Evolutionary conservation across 164 flowering plant genomes (phyloP).

Genomic region (Aristolochia californica): DNA sequence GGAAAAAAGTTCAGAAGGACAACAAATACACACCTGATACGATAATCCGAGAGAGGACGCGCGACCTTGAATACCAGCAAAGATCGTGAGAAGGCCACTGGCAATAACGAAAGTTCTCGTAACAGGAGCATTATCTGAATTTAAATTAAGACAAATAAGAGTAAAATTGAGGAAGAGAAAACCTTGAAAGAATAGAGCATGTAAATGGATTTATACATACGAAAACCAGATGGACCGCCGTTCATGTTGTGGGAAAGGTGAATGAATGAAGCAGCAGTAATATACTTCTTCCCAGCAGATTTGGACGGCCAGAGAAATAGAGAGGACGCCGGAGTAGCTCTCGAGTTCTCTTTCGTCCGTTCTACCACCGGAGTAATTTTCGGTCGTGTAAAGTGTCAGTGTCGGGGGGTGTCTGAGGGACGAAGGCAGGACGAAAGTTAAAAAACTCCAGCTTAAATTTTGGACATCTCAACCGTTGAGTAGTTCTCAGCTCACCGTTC

Average conservation of each 20-base stretch:
- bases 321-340: background rate
- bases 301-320: background rate
- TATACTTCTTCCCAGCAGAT: background rate
- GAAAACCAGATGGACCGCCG: constrained; percentile 98
- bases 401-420: too few species aligned
- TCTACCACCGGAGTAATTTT: too few species aligned
- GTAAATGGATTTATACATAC: constrained; percentile 29
- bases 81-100: constrained; percentile 54
- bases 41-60: constrained; percentile 57
- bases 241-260: constrained; percentile 43
- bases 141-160: too few species aligned
- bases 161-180: too few species aligned
- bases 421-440: too few species aligned
- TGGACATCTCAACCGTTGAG: too few species aligned
- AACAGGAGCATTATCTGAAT: constrained; percentile 80
- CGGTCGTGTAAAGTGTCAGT: too few species aligned
- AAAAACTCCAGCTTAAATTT: too few species aligned
- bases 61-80: constrained; percentile 71
- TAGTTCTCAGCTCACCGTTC: too few species aligned
- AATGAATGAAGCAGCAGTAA: constrained; percentile 19
- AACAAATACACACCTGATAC: constrained; percentile 43
- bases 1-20: background rate
- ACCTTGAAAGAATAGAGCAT: too few species aligned
- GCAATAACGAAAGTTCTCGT: constrained; percentile 56
- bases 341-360: too few species aligned